A percentile compares a stretch with the other conserved stretches of the same genome.
Conservation (phyloP, 345 rosid genomes). For the Geranium rotundifolium region DNA sequence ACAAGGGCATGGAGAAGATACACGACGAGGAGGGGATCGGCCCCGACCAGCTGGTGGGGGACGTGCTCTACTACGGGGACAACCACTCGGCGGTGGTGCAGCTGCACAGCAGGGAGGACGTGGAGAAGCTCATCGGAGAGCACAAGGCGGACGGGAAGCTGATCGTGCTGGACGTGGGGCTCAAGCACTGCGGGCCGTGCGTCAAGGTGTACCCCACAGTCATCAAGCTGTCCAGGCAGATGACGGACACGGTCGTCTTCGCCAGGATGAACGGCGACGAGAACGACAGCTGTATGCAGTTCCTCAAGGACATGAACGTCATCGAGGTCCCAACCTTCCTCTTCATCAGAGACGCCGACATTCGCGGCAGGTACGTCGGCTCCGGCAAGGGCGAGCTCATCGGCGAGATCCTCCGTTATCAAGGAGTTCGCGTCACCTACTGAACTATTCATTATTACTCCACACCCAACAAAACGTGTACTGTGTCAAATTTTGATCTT, state of each 20-base stretch:
- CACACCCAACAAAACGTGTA: too few relatives aligned
- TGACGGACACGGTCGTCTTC: conserved; percentile 61
- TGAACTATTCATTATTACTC: neutral
- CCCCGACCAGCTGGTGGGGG: conserved; percentile 71
- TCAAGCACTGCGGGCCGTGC: conserved; percentile 87
- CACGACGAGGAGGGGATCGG: conserved; percentile 91
- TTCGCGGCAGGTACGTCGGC: conserved; percentile 75
- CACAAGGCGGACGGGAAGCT: conserved; percentile 60
- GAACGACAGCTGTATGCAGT: conserved; percentile 88
- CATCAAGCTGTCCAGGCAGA: conserved; percentile 60
- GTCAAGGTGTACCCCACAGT: conserved; percentile 94
- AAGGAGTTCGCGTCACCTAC: conserved; percentile 78
- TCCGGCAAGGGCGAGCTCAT: conserved; percentile 94
- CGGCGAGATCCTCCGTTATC: conserved; percentile 83
- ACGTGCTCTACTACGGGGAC: conserved; percentile 91
- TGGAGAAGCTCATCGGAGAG: conserved; percentile 60
- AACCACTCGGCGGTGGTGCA: conserved; percentile 75
- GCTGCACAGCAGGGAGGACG: conserved; percentile 59
- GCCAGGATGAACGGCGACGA: conserved; percentile 95
- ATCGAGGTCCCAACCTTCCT: conserved; percentile 78
- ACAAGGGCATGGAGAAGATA: conserved; percentile 73
- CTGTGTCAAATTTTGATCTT: too few relatives aligned
- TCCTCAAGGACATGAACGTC: conserved; percentile 74
- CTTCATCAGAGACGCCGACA: conserved; percentile 70
- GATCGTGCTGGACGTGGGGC: conserved; percentile 77